Evolutionary conservation across 2,329 filamentous ascomycete genomes (phyloP).

Genomic region (Geosmithia putterillii): DNA sequence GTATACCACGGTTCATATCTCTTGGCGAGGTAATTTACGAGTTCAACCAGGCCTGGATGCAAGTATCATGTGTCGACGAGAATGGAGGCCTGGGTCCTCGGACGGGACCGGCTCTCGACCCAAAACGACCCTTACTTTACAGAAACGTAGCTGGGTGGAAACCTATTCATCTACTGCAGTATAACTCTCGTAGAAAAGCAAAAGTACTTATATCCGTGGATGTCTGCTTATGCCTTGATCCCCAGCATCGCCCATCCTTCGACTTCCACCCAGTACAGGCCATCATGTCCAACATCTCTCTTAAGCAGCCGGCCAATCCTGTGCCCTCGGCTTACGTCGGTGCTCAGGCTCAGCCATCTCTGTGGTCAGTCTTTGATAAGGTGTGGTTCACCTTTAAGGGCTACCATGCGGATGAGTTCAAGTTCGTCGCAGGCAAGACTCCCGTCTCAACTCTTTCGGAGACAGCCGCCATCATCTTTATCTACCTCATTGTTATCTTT

Average conservation of each 20-base stretch:
- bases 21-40: background rate
- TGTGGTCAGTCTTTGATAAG: slow-evolving; percentile 94
- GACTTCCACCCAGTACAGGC: background rate
- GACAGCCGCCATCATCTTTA: slow-evolving; percentile 65
- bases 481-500: slow-evolving; percentile 91
- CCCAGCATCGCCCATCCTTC: background rate
- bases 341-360: slow-evolving; percentile 6
- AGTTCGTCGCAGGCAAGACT: slow-evolving; percentile 69
- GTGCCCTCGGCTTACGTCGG: background rate
- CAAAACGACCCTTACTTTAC: background rate
- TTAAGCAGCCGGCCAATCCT: background rate
- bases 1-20: background rate
- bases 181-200: background rate
- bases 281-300: background rate
- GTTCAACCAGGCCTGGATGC: background rate
- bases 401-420: slow-evolving; percentile 77
- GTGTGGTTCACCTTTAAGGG: slow-evolving; percentile 64
- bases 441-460: slow-evolving; percentile 83
- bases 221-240: background rate
- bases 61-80: background rate
- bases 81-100: background rate
- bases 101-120: background rate
- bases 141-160: background rate
- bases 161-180: background rate
- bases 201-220: background rate